A percentile compares a stretch with the other conserved stretches of the same genome.
phyloP scores from a whole-genome alignment of 2,329 filamentous ascomycete species.

The Ceratocystis destructans region DNA sequence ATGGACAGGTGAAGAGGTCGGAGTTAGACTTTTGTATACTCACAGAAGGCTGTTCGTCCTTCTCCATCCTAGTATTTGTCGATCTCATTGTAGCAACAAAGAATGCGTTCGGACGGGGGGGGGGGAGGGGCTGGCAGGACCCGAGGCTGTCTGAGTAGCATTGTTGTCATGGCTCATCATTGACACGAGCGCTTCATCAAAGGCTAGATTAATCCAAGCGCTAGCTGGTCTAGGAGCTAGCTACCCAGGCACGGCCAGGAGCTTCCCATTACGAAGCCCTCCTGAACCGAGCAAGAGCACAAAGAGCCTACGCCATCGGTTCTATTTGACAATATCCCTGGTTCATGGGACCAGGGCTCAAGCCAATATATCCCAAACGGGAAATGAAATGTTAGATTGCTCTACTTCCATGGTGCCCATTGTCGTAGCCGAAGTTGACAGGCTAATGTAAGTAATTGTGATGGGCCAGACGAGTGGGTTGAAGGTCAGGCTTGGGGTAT shows the following conservation, averaged over 20 bases:
- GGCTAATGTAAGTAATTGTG: neutral
- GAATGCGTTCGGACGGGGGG: neutral
- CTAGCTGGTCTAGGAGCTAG: no score
- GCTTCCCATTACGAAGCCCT: no score
- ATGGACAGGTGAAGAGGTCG: neutral
- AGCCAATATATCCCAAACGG: conserved; percentile 1
- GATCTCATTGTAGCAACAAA: neutral
- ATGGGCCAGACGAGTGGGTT: neutral
- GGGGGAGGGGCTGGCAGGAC: neutral
- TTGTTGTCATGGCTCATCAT: neutral
- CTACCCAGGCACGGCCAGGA: no score
- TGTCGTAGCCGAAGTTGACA: neutral
- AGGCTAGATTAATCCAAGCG: neutral
- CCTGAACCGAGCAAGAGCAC: neutral
- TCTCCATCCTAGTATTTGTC: neutral
- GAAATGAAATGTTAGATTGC: neutral
- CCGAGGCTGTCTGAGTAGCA: neutral
- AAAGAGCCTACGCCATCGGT: neutral
- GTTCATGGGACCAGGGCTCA: neutral
- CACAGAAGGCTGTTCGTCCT: neutral
- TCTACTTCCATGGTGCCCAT: neutral
- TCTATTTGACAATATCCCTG: neutral
- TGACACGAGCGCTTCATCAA: neutral
- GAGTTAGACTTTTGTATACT: neutral
- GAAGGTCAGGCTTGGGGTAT: neutral